These are phyloP conservation scores for Globisporangium spiculum DNA, from an alignment of 352 stramenopile genomes.

Conservation along the genomic window DNA sequence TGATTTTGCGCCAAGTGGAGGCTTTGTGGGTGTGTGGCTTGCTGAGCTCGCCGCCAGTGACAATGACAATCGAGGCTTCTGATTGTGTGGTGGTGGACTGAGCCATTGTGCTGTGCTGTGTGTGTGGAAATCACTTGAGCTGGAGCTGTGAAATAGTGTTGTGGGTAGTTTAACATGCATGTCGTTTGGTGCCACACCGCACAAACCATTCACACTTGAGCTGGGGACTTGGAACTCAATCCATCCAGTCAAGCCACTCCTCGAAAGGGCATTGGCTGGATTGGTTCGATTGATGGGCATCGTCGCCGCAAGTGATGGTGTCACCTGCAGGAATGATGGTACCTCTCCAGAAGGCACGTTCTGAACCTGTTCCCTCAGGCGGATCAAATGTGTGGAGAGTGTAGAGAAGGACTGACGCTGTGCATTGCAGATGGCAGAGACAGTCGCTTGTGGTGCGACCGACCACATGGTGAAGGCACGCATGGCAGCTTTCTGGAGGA, in stretches of 20 bases:
- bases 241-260: background rate
- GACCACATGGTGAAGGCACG: background rate
- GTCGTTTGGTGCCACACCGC: background rate
- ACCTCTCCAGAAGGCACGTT: background rate
- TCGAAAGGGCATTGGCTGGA: conserved; percentile 6
- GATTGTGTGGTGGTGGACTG: background rate
- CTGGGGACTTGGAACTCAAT: background rate
- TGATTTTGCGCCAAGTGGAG: conserved; percentile 4
- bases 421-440: too few relatives aligned
- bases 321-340: background rate
- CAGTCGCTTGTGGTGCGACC: background rate
- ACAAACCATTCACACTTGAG: background rate
- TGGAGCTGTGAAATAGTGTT: background rate
- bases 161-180: background rate
- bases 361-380: background rate
- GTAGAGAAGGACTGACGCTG: background rate
- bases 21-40: background rate
- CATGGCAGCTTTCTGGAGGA: background rate
- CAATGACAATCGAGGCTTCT: background rate
- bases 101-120: background rate
- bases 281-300: background rate
- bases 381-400: background rate
- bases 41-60: background rate
- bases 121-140: background rate
- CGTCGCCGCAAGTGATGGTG: background rate